Base-by-base conservation (phyloP, 192 early-diverging fungal genomes). In the Mortierella alpina region DNA sequence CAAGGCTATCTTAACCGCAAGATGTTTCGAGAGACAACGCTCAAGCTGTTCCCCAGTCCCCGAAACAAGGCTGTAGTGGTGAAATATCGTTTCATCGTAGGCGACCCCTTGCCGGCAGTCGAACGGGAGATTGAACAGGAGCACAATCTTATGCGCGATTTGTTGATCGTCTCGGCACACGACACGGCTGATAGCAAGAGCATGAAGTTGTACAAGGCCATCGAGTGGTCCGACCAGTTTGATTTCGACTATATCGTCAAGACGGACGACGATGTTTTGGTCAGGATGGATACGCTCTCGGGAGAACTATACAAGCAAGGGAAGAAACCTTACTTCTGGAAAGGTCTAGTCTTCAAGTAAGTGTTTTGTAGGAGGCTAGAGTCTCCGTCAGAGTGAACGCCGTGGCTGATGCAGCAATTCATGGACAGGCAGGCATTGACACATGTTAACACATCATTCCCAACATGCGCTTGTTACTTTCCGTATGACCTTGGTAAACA, bases 251-350 rank as follows among this genome's bases (percentile, higher is more conserved):
- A 85, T 52, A 63, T 88, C 6, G 72, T 88, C 59, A 88, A 86
- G 72, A 88, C 87, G 1, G 87, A 88, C 10, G 87, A 88, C 49
- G 87, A 88, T 66, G 84, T 88, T 1, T 75, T 88, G 66, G 83
- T 88, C 42, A 73, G 87, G 14, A 85, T 84, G 85, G 87, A 88
- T 57, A 86, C 80, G 5, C 65, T 88, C 18, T 73, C 76, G 11
- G 70, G 86, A 14, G 87, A 88, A 57, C 66, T 88, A 15, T 69
- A 59, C 50, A 52, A 66, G 5, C 66, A 82, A 22, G 85, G 85
- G 23, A 70, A 48, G 10, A 80, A 84, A 44, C 70, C 56, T 6
- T 81, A 79, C 64, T 88, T 85, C 51, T 88, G 87, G 87, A 82
- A 82, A 41, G 87, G 87, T 18, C 75, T 88, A 13, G 85, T 80